phyloP scores from a whole-genome alignment of 768 basidiomycete genomes.

The Boletus rubescentipes region DNA sequence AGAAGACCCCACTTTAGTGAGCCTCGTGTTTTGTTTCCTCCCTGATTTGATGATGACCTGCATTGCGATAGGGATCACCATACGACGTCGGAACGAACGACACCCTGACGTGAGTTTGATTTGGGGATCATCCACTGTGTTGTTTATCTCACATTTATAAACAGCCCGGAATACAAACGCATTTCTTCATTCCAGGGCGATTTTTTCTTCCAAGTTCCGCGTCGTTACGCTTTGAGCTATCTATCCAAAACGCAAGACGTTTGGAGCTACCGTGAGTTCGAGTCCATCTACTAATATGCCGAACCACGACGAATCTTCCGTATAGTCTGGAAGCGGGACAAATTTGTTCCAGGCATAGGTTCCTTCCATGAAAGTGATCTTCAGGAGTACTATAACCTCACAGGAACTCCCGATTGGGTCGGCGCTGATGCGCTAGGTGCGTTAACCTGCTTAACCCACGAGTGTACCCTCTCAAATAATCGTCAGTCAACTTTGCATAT shows the following conservation, averaged over 20 bases:
- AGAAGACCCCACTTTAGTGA: background rate
- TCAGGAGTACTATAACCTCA: constrained; percentile 16
- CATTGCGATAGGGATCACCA: constrained; percentile 22
- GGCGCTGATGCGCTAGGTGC: constrained; percentile 14
- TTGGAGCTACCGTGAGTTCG: constrained; percentile 12
- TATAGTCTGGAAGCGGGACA: constrained; percentile 17
- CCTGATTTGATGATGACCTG: background rate
- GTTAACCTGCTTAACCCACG: background rate
- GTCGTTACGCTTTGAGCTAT: constrained; percentile 6
- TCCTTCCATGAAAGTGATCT: constrained; percentile 21
- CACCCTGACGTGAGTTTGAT: constrained; percentile 1
- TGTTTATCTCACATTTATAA: background rate
- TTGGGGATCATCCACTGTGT: background rate
- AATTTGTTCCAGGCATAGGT: constrained; percentile 13
- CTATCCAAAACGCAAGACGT: constrained; percentile 11
- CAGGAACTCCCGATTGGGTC: constrained; percentile 11
- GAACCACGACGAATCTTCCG: background rate
- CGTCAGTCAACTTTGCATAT: constrained; percentile 18
- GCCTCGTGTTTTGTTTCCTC: background rate
- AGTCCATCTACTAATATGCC: background rate
- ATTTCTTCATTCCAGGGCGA: constrained; percentile 21
- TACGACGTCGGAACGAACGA: constrained; percentile 26
- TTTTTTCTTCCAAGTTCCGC: constrained; percentile 2
- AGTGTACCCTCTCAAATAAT: background rate
- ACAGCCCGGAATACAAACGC: background rate